Base-by-base conservation (phyloP, 2,329 filamentous ascomycete species). In the Phyllosticta capitalensis region DNA sequence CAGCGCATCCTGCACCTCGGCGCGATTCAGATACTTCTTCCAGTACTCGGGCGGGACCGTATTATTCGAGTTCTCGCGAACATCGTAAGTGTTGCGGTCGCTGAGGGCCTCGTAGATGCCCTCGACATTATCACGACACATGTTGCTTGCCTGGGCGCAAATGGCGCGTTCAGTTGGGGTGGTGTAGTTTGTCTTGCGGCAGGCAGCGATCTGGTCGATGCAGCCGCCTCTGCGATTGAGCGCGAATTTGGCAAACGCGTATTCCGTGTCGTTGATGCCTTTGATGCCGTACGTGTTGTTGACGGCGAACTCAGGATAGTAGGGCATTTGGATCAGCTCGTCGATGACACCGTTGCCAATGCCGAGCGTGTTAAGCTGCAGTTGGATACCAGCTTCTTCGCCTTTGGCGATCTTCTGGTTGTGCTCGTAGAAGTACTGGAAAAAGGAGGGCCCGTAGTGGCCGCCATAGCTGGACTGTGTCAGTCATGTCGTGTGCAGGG, bases 11-110 rank as follows among this genome's bases (percentile, higher is more conserved):
- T 83, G 81, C 1, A 88, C 77, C 5, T 69, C 64, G 12, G 78
- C 76, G 50, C 80, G 78, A 67, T 88, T 87, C 58, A 92, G 78
- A 69, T 87, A 90, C 45, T 84, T 78, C 22, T 77, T 65, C 68
- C 63, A 79, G 66, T 80, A 79, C 9, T 75, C 72, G 0, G 75
- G 71, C 0, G 81, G 81, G 61, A 81, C 83, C 0, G 81, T 78
- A 62, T 83, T 80, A 0, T 75, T 75, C 30, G 74, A 66, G 1
- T 75, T 69, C 50, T 81, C 78, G 0, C 78, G 74, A 51, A 83
- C 76, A 60, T 84, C 81, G 66, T 83, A 83, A 64, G 78, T 78
- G 56, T 80, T 78, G n/a, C 76, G 75, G 10, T 72, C 75, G 0
- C 73, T 68, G 50, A 67, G 67, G 1, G 63, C 49, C 56, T 74